A percentile compares a stretch with the other conserved stretches of the same genome.
phyloP scores from a whole-genome alignment of 176 grass and related monocot species.

The Chrysopogon serrulatus region DNA sequence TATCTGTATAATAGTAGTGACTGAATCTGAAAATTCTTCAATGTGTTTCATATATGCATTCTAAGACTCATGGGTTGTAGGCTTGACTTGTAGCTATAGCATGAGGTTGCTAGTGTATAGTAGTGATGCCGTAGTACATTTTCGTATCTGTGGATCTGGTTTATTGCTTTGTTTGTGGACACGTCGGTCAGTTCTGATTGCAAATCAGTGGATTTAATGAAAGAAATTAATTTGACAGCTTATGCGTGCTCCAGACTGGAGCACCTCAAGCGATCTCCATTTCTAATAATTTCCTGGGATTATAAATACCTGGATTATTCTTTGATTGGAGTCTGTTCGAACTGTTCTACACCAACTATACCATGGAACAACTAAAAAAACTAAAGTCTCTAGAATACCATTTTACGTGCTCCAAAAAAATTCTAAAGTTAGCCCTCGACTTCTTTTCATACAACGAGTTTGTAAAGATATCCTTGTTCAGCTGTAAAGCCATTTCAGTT shows the following conservation, averaged over 20 bases:
- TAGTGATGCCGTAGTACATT: background rate
- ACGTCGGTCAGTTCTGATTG: background rate
- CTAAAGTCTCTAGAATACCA: too few relatives aligned
- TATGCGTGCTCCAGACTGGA: background rate
- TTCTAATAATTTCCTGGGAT: background rate
- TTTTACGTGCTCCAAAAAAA: too few relatives aligned
- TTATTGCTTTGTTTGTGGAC: background rate
- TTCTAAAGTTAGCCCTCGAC: too few relatives aligned
- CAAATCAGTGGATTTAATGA: background rate
- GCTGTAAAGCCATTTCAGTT: too few relatives aligned
- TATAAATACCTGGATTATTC: background rate
- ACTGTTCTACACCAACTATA: too few relatives aligned
- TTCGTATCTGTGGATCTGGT: background rate
- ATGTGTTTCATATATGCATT: background rate
- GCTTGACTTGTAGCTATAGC: too few relatives aligned
- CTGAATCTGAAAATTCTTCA: background rate
- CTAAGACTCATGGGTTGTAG: background rate
- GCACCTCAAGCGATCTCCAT: background rate
- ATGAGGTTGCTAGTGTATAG: background rate
- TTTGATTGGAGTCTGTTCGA: too few relatives aligned
- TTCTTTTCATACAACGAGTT: too few relatives aligned
- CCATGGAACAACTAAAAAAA: too few relatives aligned
- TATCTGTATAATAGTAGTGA: background rate
- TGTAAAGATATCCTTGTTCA: too few relatives aligned
- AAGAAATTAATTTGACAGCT: background rate